phyloP scores from a whole-genome alignment of 2,329 filamentous ascomycete genomes.

The Aspergillus carbonarius region DNA sequence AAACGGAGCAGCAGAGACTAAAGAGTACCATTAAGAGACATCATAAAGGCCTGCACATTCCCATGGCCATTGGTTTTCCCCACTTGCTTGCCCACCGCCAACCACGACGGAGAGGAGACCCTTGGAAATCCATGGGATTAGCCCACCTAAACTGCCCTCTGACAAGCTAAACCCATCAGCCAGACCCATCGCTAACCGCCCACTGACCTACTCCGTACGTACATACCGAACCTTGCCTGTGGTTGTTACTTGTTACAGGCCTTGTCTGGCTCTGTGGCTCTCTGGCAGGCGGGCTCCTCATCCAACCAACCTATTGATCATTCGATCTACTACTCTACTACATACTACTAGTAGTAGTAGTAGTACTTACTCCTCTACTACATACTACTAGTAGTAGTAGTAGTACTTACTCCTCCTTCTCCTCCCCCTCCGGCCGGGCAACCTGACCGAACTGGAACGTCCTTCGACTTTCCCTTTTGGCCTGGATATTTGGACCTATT shows the following conservation, averaged over 20 bases:
- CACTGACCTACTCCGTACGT: neutral
- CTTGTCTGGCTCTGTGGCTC: neutral
- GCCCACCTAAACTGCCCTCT: neutral
- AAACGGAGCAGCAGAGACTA: neutral
- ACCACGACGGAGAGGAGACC: neutral
- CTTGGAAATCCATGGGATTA: constrained; percentile 1
- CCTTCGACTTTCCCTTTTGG: neutral
- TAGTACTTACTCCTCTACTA: neutral
- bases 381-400: neutral
- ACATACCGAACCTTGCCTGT: neutral
- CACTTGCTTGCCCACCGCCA: constrained; percentile 2
- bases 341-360: neutral
- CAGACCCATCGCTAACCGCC: neutral
- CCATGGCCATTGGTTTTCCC: neutral
- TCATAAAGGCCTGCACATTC: neutral
- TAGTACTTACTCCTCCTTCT: neutral
- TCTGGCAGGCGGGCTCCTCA: neutral
- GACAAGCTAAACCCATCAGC: constrained; percentile 3
- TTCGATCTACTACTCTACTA: neutral
- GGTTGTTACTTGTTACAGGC: neutral
- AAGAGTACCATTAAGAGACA: neutral
- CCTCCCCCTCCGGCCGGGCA: neutral
- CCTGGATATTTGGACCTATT: neutral
- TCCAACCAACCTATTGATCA: neutral
- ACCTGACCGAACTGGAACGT: neutral